A percentile compares a stretch with the other conserved stretches of the same genome.
phyloP scores from a whole-genome alignment of 1,284 basidiomycete genomes.

The Bondarzewia mesenterica region DNA sequence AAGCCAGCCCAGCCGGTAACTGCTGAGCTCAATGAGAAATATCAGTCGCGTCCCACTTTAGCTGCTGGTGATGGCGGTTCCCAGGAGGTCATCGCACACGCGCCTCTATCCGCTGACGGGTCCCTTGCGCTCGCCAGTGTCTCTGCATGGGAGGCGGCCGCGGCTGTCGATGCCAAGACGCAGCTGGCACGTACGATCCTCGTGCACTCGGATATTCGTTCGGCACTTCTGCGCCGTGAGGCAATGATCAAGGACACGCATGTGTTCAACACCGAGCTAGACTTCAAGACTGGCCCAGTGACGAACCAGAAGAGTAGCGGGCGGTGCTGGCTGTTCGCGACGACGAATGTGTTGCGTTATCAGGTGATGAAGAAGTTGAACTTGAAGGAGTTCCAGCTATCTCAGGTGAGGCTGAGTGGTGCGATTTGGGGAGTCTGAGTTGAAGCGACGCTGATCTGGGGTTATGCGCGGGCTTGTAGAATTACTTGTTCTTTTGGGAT shows the following conservation, averaged over 20 bases:
- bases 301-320: conserved; percentile 86
- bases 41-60: not conserved
- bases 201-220: conserved; percentile 62
- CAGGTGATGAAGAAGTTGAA: conserved; percentile 81
- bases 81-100: not conserved
- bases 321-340: conserved; percentile 90
- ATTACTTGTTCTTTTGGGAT: conserved; percentile 91
- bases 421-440: not conserved
- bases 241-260: conserved; percentile 65
- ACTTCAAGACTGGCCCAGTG: conserved; percentile 70
- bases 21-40: conserved; percentile 27
- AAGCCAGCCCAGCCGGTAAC: conserved; percentile 22
- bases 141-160: conserved; percentile 55
- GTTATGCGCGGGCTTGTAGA: conserved; percentile 31
- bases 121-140: conserved; percentile 52
- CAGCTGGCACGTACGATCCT: conserved; percentile 79
- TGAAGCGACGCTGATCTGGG: not conserved
- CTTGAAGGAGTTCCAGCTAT: conserved; percentile 82
- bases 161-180: conserved; percentile 53
- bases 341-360: conserved; percentile 82
- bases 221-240: conserved; percentile 57
- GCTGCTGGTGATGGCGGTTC: not conserved
- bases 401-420: conserved; percentile 53
- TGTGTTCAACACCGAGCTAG: conserved; percentile 79
- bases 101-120: conserved; percentile 37